Evolutionary conservation across 371 early-diverging fungal genomes (phyloP).

Genomic region (Apophysomyces ossiformis): DNA sequence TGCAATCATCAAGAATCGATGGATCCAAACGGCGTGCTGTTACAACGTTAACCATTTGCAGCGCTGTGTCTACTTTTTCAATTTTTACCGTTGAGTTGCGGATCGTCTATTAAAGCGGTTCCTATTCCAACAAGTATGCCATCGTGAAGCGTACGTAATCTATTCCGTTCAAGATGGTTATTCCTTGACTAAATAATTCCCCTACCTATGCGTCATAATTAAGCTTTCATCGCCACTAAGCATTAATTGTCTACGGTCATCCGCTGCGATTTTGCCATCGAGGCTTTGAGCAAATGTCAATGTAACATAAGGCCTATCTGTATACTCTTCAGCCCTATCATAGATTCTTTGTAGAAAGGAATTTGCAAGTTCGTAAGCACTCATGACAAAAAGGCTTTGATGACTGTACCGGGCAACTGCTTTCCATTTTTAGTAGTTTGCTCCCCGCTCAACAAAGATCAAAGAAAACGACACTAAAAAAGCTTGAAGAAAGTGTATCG

Average conservation of each 20-base stretch:
- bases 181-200: not conserved
- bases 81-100: constrained; percentile 73
- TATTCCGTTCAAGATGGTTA: constrained; percentile 20
- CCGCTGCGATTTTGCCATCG: constrained; percentile 82
- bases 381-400: not conserved
- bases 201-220: constrained; percentile 75
- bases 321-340: not conserved
- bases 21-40: constrained; percentile 32
- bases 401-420: too few species aligned
- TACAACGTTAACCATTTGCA: not conserved
- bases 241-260: constrained; percentile 60
- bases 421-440: too few species aligned
- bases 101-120: constrained; percentile 86
- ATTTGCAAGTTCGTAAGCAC: not conserved
- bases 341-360: not conserved
- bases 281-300: constrained; percentile 91
- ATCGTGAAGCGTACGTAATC: constrained; percentile 76
- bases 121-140: constrained; percentile 91
- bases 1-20: not conserved
- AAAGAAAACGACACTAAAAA: too few species aligned
- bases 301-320: constrained; percentile 51
- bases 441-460: too few species aligned
- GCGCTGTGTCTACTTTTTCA: not conserved
- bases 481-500: too few species aligned
- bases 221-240: constrained; percentile 81